These are phyloP conservation scores for Beta vulgaris DNA, from an alignment of 148 eudicot species.

Conservation along the genomic window DNA sequence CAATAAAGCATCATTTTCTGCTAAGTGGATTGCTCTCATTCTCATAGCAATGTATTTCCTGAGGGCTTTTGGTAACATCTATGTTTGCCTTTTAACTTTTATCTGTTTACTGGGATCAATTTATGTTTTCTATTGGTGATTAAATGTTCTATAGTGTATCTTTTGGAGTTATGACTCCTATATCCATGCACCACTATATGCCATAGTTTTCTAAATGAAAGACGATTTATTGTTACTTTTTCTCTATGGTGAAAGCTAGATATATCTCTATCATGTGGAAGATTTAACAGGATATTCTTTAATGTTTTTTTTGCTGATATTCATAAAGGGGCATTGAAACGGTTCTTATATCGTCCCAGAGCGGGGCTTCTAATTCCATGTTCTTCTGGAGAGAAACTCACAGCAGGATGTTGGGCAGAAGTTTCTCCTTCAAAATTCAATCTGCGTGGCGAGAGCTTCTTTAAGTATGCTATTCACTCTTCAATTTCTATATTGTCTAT, in stretches of 20 bases:
- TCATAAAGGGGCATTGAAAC: conserved; percentile 55
- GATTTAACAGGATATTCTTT: no score
- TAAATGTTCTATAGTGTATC: no score
- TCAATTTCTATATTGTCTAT: not conserved
- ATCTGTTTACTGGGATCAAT: no score
- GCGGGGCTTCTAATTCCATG: conserved; percentile 65
- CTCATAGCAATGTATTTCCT: not conserved
- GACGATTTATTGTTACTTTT: no score
- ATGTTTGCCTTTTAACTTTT: no score
- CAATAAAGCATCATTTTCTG: not conserved
- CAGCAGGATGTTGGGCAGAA: conserved; percentile 61
- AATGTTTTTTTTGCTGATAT: no score
- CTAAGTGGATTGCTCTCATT: not conserved
- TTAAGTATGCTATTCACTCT: conserved; percentile 54
- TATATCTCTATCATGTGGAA: no score
- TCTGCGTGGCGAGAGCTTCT: conserved; percentile 59
- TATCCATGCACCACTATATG: no score
- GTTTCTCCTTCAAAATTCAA: conserved; percentile 64
- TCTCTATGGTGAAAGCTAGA: no score
- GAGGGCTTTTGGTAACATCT: no score
- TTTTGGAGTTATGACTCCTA: no score
- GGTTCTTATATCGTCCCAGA: conserved; percentile 51
- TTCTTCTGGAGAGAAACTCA: conserved; percentile 49
- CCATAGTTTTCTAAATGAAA: not conserved
- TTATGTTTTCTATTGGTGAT: no score